Percentiles rank a stretch among this genome's conserved stretches.
Evolutionary conservation across 1,284 basidiomycete genomes (phyloP).

Genomic region (Trichosporon sp.): DNA sequence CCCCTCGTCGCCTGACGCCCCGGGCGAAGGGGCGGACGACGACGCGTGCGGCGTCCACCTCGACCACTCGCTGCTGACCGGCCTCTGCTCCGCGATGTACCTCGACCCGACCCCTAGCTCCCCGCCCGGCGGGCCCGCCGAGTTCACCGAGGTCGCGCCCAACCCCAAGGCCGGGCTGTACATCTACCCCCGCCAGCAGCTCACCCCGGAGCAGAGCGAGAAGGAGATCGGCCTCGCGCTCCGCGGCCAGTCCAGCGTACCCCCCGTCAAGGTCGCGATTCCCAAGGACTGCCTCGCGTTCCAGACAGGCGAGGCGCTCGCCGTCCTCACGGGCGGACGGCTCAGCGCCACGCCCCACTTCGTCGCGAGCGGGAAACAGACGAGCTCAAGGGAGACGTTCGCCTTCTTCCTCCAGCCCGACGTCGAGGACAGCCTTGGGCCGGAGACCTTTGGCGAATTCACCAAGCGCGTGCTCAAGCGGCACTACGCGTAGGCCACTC

Average conservation of each 20-base stretch:
- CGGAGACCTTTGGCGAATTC: constrained; percentile 80
- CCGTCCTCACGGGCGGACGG: constrained; percentile 66
- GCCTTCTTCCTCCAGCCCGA: constrained; percentile 90
- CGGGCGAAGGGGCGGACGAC: constrained; percentile 60
- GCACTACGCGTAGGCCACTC: constrained; percentile 58
- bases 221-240: background rate
- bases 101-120: background rate
- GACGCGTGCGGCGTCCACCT: constrained; percentile 60
- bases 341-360: constrained; percentile 86
- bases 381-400: constrained; percentile 71
- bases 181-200: constrained; percentile 65
- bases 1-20: constrained; percentile 48
- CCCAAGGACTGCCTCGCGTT: constrained; percentile 67
- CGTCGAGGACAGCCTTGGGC: constrained; percentile 66
- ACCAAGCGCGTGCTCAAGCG: constrained; percentile 73
- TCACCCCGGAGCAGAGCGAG: background rate
- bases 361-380: constrained; percentile 55
- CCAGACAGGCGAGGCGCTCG: constrained; percentile 87
- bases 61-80: constrained; percentile 83
- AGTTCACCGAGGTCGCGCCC: background rate
- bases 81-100: constrained; percentile 57
- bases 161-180: constrained; percentile 66
- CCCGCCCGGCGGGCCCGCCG: background rate
- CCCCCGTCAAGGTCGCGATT: constrained; percentile 73
- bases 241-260: constrained; percentile 11